Conservation (phyloP, 495 filamentous ascomycete genomes). For the Alectoria sarmentosa region DNA sequence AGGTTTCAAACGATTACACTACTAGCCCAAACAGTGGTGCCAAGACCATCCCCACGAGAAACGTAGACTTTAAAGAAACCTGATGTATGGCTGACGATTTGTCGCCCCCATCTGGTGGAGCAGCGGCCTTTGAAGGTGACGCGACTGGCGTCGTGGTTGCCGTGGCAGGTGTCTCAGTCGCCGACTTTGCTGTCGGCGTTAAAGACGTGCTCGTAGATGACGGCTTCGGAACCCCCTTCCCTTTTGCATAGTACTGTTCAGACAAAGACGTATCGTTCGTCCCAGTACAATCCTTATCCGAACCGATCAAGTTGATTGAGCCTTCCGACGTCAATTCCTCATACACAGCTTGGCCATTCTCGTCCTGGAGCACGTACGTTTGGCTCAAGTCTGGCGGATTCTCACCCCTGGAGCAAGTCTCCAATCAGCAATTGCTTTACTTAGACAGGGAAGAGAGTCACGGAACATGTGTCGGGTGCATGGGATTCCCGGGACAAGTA, state of each 20-base stretch:
- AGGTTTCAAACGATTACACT: neutral
- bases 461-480: neutral
- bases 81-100: constrained; percentile 12
- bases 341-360: constrained; percentile 17
- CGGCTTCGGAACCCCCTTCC: constrained; percentile 1
- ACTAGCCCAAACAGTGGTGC: constrained; percentile 4
- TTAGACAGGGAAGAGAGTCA: neutral
- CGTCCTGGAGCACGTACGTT: constrained; percentile 9
- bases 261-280: constrained; percentile 18
- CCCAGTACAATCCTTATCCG: constrained; percentile 20
- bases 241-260: constrained; percentile 15
- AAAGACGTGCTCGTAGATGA: constrained; percentile 6
- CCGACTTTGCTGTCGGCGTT: constrained; percentile 6
- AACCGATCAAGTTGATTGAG: constrained; percentile 17
- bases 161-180: constrained; percentile 8
- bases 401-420: neutral
- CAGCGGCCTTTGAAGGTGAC: constrained; percentile 11
- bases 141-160: constrained; percentile 2
- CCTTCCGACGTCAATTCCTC: constrained; percentile 8
- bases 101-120: neutral
- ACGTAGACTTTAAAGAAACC: constrained; percentile 8
- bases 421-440: neutral
- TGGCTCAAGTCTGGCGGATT: constrained; percentile 23
- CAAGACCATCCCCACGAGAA: constrained; percentile 19
- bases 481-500: neutral